These are phyloP conservation scores for Pseudozyma thailandica DNA, from an alignment of 1,284 basidiomycete genomes.

Conservation along the genomic window DNA sequence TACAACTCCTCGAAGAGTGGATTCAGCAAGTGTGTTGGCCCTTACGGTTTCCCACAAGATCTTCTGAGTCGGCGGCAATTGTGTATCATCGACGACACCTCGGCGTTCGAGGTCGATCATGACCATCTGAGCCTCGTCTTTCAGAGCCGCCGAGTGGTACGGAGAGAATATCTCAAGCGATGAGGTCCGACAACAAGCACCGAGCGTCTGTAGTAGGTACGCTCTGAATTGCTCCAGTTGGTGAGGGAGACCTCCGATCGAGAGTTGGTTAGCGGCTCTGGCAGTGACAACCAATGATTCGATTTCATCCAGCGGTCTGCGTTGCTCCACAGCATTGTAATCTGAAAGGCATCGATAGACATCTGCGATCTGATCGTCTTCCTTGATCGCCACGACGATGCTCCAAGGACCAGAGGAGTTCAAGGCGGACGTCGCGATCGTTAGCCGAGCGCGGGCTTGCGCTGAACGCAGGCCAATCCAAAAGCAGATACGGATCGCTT, in stretches of 20 bases:
- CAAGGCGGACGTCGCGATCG: neutral
- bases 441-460: constrained; percentile 16
- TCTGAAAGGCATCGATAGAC: constrained; percentile 6
- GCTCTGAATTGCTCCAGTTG: constrained; percentile 20
- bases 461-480: constrained; percentile 45
- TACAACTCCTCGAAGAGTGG: neutral
- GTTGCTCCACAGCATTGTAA: constrained; percentile 20
- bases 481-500: constrained; percentile 31
- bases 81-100: constrained; percentile 9
- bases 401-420: constrained; percentile 25
- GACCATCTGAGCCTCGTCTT: constrained; percentile 8
- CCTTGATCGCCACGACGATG: constrained; percentile 23
- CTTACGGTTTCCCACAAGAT: constrained; percentile 28
- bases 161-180: constrained; percentile 40
- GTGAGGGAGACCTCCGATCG: constrained; percentile 29
- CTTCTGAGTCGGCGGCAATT: constrained; percentile 13
- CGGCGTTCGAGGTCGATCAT: constrained; percentile 32
- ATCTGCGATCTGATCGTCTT: constrained; percentile 5
- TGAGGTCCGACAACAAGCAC: constrained; percentile 3
- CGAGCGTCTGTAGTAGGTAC: constrained; percentile 6
- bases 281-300: constrained; percentile 28
- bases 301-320: constrained; percentile 12
- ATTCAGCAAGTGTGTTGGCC: constrained; percentile 12
- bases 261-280: constrained; percentile 17
- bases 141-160: constrained; percentile 27